These are phyloP conservation scores for Puccinia hordei DNA, from an alignment of 1,284 basidiomycete species.

Conservation along the genomic window DNA sequence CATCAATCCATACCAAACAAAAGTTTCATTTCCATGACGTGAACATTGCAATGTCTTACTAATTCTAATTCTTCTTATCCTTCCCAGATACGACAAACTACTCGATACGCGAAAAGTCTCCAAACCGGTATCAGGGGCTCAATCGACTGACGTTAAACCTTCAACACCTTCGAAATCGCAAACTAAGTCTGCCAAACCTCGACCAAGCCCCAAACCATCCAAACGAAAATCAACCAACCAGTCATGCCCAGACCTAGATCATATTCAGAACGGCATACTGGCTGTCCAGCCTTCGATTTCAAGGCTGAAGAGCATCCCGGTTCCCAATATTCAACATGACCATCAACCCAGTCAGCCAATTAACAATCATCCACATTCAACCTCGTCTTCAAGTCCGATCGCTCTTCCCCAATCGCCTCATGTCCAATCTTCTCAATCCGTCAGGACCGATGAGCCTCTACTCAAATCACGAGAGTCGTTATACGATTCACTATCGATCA, in stretches of 20 bases:
- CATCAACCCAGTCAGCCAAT: not conserved
- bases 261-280: not conserved
- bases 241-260: constrained; percentile 5
- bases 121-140: not conserved
- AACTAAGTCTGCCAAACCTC: constrained; percentile 7
- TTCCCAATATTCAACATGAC: not conserved
- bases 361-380: not conserved
- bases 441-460: not conserved
- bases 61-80: not conserved
- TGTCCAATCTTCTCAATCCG: not conserved
- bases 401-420: not conserved
- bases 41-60: no score
- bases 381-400: not conserved
- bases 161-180: constrained; percentile 15
- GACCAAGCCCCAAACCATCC: constrained; percentile 17
- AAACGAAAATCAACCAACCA: constrained; percentile 12
- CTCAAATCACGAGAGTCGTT: constrained; percentile 24
- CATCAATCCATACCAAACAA: not conserved
- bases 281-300: not conserved
- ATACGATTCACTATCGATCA: constrained; percentile 11
- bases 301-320: not conserved
- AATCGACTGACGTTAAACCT: constrained; percentile 15
- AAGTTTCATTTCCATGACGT: not conserved
- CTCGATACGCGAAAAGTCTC: constrained; percentile 38
- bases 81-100: constrained; percentile 43